These are phyloP conservation scores for Podila horticola DNA, from an alignment of 192 early-diverging fungal genomes.

Conservation along the genomic window DNA sequence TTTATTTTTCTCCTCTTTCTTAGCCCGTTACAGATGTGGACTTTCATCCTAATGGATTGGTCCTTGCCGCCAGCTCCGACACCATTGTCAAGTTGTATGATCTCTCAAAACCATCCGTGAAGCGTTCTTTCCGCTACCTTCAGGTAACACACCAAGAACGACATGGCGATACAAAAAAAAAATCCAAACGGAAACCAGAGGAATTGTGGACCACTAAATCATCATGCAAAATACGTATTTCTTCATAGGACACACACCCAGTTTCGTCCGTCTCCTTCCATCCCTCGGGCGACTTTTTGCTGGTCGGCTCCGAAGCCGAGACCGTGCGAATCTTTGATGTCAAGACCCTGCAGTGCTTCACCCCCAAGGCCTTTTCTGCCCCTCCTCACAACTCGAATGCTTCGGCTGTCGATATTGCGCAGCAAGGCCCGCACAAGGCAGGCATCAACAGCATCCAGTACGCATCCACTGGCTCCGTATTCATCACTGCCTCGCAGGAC, in stretches of 20 bases:
- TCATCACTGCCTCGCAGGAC: slow-evolving; percentile 85
- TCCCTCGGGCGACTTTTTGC: slow-evolving; percentile 90
- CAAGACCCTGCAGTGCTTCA: slow-evolving; percentile 85
- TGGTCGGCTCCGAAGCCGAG: slow-evolving; percentile 76
- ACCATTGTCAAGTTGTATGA: slow-evolving; percentile 91
- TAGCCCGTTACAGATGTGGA: slow-evolving; percentile 81
- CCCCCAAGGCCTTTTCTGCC: slow-evolving; percentile 57
- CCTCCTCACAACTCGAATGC: slow-evolving; percentile 56
- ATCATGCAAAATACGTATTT: too few species aligned
- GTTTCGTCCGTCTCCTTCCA: slow-evolving; percentile 90
- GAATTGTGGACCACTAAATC: too few species aligned
- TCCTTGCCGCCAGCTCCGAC: slow-evolving; percentile 90
- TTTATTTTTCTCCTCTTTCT: neutral
- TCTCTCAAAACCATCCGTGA: slow-evolving; percentile 82
- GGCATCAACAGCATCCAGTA: slow-evolving; percentile 76
- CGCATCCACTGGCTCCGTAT: slow-evolving; percentile 72
- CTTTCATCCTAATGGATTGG: slow-evolving; percentile 94
- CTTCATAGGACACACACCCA: slow-evolving; percentile 73
- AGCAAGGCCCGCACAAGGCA: slow-evolving; percentile 29
- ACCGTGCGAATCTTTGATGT: slow-evolving; percentile 89
- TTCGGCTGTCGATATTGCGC: neutral
- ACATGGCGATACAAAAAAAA: too few species aligned
- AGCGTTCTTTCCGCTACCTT: slow-evolving; percentile 86
- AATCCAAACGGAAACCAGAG: too few species aligned
- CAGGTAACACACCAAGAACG: slow-evolving; percentile 55